Percentiles rank a stretch among this genome's conserved stretches.
phyloP scores from a whole-genome alignment of 2,329 filamentous ascomycete species.

The Trichoderma semiorbis region DNA sequence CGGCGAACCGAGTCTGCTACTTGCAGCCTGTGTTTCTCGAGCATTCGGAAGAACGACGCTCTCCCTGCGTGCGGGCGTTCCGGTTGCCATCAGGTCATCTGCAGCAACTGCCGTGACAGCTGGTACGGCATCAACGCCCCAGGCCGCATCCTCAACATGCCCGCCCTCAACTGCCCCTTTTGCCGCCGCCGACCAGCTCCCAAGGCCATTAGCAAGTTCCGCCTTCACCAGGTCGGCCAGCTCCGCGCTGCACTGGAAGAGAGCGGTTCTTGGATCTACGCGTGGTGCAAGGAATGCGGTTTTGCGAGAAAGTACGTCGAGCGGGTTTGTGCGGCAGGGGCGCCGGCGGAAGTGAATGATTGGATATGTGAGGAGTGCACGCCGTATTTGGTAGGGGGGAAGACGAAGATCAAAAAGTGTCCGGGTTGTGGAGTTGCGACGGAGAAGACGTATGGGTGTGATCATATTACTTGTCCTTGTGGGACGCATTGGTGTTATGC shows the following conservation, averaged over 20 bases:
- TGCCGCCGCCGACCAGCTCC: conserved; percentile 43
- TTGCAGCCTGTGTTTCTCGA: conserved; percentile 47
- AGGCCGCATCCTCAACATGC: conserved; percentile 44
- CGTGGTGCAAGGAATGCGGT: conserved; percentile 45
- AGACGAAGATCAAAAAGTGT: conserved; percentile 29
- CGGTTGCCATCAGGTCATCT: conserved; percentile 44
- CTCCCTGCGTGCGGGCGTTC: conserved; percentile 43
- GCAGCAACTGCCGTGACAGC: conserved; percentile 35
- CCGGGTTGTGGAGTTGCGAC: conserved; percentile 37
- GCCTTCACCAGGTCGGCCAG: conserved; percentile 37
- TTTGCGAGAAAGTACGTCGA: conserved; percentile 41
- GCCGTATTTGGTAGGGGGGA: conserved; percentile 7
- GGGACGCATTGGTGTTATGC: conserved; percentile 40
- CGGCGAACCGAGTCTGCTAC: conserved; percentile 37
- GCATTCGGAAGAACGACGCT: conserved; percentile 35
- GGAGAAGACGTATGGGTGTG: conserved; percentile 37
- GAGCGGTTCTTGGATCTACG: conserved; percentile 44
- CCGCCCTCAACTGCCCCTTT: conserved; percentile 49
- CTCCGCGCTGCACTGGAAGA: conserved; percentile 39
- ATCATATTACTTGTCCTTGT: conserved; percentile 39
- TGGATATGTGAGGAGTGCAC: conserved; percentile 44
- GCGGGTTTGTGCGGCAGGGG: conserved; percentile 42
- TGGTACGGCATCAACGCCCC: conserved; percentile 48
- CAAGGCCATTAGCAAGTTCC: conserved; percentile 35
- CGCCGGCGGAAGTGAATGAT: conserved; percentile 33